Percentiles rank a stretch among this genome's conserved stretches.
These are phyloP conservation scores for Vanderwaltozyma tropicalis DNA, from an alignment of 805 yeast genomes.

Conservation along the genomic window DNA sequence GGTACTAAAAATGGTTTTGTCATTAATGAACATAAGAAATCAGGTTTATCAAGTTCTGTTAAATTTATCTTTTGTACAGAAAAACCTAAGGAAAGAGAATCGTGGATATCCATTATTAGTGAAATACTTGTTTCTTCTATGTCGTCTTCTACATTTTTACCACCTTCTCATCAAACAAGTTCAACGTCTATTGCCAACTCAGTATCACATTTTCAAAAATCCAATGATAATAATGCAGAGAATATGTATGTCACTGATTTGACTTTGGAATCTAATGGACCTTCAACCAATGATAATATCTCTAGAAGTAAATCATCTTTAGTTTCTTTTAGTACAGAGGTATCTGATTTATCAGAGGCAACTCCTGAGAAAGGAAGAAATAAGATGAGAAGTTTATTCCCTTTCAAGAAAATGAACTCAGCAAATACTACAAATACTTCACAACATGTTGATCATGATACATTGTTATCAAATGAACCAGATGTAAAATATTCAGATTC, in stretches of 20 bases:
- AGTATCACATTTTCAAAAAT: too few relatives aligned
- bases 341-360: background rate
- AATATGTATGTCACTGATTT: conserved; percentile 14
- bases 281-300: background rate
- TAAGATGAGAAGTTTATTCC: conserved; percentile 51
- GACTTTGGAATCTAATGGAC: conserved; percentile 1
- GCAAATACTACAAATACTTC: conserved; percentile 1
- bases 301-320: too few relatives aligned
- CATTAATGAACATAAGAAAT: conserved; percentile 33
- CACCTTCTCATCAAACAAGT: conserved; percentile 1
- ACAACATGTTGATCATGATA: too few relatives aligned
- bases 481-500: conserved; percentile 10
- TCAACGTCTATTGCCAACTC: too few relatives aligned
- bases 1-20: conserved; percentile 30
- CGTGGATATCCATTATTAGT: conserved; percentile 48
- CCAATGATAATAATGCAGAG: too few relatives aligned
- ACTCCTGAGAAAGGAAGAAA: conserved; percentile 15
- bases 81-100: conserved; percentile 62
- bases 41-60: conserved; percentile 30
- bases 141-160: conserved; percentile 2
- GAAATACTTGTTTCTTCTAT: conserved; percentile 20
- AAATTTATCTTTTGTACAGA: conserved; percentile 71
- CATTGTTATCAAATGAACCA: conserved; percentile 1
- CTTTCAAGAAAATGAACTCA: conserved; percentile 36
- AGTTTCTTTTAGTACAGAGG: too few relatives aligned